Conservation (phyloP, 140 eudicot genomes). For the Flaveria floridana region DNA sequence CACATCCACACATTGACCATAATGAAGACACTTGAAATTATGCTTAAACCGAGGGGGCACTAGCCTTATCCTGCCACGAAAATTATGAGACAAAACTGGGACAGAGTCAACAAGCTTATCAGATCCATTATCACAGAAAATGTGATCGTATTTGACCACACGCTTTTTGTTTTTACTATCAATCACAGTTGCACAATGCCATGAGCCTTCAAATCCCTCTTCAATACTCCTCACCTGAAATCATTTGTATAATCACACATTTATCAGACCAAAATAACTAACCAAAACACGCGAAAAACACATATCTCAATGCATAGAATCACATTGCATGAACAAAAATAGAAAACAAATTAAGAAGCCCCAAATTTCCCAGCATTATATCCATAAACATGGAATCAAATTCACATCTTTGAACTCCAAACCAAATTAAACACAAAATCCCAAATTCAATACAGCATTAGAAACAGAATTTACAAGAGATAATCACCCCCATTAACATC, state of each 20-base stretch:
- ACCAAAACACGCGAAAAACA: constrained; percentile 9
- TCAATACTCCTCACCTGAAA: constrained; percentile 70
- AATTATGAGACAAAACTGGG: constrained; percentile 29
- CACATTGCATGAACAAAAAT: constrained; percentile 22
- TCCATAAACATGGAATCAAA: constrained; percentile 17
- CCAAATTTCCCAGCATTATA: constrained; percentile 21
- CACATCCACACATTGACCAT: constrained; percentile 74
- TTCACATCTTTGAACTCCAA: neutral
- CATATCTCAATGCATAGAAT: neutral
- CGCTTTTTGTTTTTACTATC: constrained; percentile 28
- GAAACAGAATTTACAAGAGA: neutral
- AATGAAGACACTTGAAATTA: constrained; percentile 32
- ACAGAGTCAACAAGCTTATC: constrained; percentile 43
- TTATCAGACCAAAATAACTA: neutral
- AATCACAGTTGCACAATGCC: constrained; percentile 62
- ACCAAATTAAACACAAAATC: constrained; percentile 19
- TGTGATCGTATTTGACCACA: constrained; percentile 49
- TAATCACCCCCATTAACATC: neutral
- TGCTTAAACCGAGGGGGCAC: constrained; percentile 30
- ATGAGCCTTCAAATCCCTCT: constrained; percentile 81
- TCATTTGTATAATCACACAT: neutral
- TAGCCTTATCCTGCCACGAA: constrained; percentile 63
- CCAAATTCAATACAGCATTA: neutral
- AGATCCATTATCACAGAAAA: constrained; percentile 39
- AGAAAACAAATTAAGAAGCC: constrained; percentile 22